Percentiles rank a stretch among this genome's conserved stretches.
Conservation (phyloP, 805 yeast species). For the Candida taoyuanica region DNA sequence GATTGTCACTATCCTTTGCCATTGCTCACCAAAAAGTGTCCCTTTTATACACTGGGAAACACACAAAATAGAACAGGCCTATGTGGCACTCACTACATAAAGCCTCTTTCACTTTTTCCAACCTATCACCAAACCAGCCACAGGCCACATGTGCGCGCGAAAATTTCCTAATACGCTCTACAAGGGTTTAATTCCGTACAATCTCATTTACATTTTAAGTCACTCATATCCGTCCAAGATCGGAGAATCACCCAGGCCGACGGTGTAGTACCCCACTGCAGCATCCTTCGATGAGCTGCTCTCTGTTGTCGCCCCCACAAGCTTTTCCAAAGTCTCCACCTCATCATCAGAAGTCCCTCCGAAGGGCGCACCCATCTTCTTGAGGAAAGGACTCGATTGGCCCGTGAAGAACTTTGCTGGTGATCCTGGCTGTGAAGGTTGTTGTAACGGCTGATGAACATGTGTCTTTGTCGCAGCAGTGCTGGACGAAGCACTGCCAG, state of each 20-base stretch:
- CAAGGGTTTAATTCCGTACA: too few relatives aligned
- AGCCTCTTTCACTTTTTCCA: background rate
- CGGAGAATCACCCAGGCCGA: slow-evolving; percentile 13
- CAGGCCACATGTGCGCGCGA: background rate
- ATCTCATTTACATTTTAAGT: background rate
- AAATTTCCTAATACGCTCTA: background rate
- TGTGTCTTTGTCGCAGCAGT: too few relatives aligned
- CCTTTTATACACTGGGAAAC: too few relatives aligned
- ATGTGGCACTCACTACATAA: too few relatives aligned
- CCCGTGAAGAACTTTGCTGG: slow-evolving; percentile 1
- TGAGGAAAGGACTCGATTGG: slow-evolving; percentile 11
- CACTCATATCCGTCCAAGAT: slow-evolving; percentile 16
- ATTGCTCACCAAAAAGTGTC: background rate
- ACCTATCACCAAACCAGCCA: background rate
- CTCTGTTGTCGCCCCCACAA: background rate
- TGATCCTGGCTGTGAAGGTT: background rate
- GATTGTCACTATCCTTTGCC: slow-evolving; percentile 6
- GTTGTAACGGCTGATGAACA: too few relatives aligned
- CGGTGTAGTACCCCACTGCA: slow-evolving; percentile 19
- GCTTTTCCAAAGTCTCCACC: background rate
- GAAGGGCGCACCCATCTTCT: slow-evolving; percentile 16
- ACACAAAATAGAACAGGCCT: too few relatives aligned
- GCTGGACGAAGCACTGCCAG: too few relatives aligned
- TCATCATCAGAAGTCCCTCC: slow-evolving; percentile 1
- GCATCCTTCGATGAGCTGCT: too few relatives aligned